Evolutionary conservation across 2,329 filamentous ascomycete genomes (phyloP).

Genomic region (Alternaria dauci): DNA sequence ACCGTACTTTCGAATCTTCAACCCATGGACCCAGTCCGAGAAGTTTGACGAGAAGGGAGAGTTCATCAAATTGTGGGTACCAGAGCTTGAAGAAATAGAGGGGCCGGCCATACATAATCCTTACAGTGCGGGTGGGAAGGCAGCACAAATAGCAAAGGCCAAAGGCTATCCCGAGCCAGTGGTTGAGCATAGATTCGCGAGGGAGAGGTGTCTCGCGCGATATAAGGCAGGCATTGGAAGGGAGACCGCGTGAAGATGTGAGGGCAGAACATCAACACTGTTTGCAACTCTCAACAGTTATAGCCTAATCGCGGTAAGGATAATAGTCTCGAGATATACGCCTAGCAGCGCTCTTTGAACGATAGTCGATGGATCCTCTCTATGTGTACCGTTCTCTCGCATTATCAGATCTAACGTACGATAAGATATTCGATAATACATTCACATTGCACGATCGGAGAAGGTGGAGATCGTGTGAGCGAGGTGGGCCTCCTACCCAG

Average conservation of each 20-base stretch:
- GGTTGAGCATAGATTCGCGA: constrained; percentile 74
- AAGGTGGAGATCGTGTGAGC: too few relatives aligned
- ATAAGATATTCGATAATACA: too few relatives aligned
- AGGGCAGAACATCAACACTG: not conserved
- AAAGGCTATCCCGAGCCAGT: constrained; percentile 77
- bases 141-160: constrained; percentile 65
- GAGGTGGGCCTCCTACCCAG: too few relatives aligned
- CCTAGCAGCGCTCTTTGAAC: too few relatives aligned
- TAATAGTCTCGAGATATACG: not conserved
- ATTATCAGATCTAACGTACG: too few relatives aligned
- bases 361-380: too few relatives aligned
- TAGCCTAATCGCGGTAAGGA: not conserved
- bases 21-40: constrained; percentile 83
- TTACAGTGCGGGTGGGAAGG: constrained; percentile 68
- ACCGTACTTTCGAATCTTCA: constrained; percentile 92
- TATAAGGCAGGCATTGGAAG: constrained; percentile 73
- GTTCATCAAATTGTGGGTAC: constrained; percentile 85
- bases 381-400: too few relatives aligned
- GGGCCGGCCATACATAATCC: constrained; percentile 82
- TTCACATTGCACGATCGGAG: too few relatives aligned
- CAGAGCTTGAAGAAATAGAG: constrained; percentile 71
- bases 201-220: constrained; percentile 71
- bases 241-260: constrained; percentile 52
- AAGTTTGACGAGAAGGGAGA: constrained; percentile 81
- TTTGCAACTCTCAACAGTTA: not conserved